Evolutionary conservation across 2,329 filamentous ascomycete species (phyloP), one percentile per base, ranked within the genome.

Genomic region (Emmonsiellopsis sp.): DNA sequence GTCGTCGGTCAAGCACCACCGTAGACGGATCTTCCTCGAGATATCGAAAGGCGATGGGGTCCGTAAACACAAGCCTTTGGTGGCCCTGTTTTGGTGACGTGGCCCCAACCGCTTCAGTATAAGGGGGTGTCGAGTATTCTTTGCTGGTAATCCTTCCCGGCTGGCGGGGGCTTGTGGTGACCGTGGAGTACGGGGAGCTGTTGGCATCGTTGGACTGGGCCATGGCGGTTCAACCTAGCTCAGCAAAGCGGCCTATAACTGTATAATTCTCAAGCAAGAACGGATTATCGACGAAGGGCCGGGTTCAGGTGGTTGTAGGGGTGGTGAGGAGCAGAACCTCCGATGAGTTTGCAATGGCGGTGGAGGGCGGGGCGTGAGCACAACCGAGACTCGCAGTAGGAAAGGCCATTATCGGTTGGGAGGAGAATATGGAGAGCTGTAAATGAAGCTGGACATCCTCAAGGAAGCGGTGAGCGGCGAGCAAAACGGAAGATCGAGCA

Each of bases 21-120:
- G 89, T 90, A 5, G 80, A 82, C 1, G 83, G 76, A 59, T 97
- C 93, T 65, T 94, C 87, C 73, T 95, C 87, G 21, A 98, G 81
- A 65, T 92, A 95, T 56, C 72, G 77, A 59, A 86, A 82, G 11
- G 83, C 84, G 40, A 86, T 77, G 40, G 81, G 77, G 65, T 87
- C 84, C 42, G 83, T 79, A 57, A 87, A 77, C 40, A 86, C 82
- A 61, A 85, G 78, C 60, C 76, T 77, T 62, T 81, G 78, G 59
- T 80, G 76, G 49, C 66, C 67, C 45, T 66, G 65, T 49, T 60
- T 61, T 17, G 55, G 48, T 10, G 59, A 51, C 21, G 58, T 54
- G 8, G 52, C 52, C 4, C 62, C 58, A 3, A 47, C 44, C 13
- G 53, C 55, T 45, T 57, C 58, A 13, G 52, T 43, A 50, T 58